phyloP scores from a whole-genome alignment of 345 rosid genomes.

The Hevea brasiliensis region DNA sequence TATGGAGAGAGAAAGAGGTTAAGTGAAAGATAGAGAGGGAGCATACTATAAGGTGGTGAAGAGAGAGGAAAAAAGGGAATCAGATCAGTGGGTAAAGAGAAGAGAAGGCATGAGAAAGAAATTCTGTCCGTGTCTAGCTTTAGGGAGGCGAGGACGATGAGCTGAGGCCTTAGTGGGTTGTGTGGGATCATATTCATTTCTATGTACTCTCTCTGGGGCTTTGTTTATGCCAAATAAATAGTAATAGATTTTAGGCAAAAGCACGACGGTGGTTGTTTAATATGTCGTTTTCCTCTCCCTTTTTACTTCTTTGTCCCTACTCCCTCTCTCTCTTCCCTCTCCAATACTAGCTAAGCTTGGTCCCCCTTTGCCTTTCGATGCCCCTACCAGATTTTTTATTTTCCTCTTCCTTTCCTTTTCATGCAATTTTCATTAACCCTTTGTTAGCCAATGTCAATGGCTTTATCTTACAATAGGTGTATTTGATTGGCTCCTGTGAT shows the following conservation, averaged over 20 bases:
- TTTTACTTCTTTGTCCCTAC: constrained; percentile 16
- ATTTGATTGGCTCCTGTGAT: too few species aligned
- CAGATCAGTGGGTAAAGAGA: constrained; percentile 3
- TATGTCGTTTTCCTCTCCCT: neutral
- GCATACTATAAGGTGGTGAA: neutral
- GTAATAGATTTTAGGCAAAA: constrained; percentile 11
- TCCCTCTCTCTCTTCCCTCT: too few species aligned
- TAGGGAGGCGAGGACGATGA: neutral
- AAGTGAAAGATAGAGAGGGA: neutral
- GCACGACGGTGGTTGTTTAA: constrained; percentile 13
- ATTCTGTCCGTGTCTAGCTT: too few species aligned
- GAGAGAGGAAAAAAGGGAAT: neutral
- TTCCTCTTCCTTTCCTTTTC: neutral
- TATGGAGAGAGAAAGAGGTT: neutral
- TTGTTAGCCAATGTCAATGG: too few species aligned
- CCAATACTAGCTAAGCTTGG: too few species aligned
- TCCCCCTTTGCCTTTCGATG: neutral
- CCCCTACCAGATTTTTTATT: neutral
- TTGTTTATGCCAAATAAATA: neutral
- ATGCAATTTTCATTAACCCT: too few species aligned
- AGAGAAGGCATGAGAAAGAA: constrained; percentile 5
- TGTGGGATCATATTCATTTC: constrained; percentile 6
- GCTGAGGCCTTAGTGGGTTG: neutral
- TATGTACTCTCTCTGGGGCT: constrained; percentile 6
- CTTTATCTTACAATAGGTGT: too few species aligned